Conservation (phyloP, 257 asterid species). For the Fraxinus quadrangulata region DNA sequence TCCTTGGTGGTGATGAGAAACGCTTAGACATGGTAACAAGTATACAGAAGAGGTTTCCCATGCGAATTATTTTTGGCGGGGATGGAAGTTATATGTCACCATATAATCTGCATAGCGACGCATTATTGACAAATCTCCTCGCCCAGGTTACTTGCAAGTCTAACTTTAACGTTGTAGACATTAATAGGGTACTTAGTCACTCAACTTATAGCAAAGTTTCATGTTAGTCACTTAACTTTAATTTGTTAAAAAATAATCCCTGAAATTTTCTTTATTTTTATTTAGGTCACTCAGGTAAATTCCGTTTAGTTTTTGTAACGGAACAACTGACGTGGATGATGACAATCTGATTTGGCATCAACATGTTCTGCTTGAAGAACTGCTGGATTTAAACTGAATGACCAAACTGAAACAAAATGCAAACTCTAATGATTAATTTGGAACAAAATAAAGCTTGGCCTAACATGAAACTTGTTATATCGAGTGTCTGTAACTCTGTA, state of each 20-base stretch:
- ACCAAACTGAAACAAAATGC: background rate
- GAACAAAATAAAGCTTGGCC: background rate
- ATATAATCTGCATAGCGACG: slow-evolving; percentile 75
- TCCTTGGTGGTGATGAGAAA: slow-evolving; percentile 97
- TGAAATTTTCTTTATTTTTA: background rate
- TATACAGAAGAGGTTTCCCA: slow-evolving; percentile 89
- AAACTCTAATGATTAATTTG: background rate
- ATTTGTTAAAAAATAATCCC: background rate
- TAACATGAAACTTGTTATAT: background rate
- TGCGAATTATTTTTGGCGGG: slow-evolving; percentile 90
- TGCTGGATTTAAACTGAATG: background rate
- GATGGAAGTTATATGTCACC: slow-evolving; percentile 97
- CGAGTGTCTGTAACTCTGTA: background rate
- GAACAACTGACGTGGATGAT: background rate
- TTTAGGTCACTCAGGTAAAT: background rate
- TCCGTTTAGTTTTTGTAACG: background rate
- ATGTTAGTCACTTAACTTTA: background rate
- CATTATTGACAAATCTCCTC: slow-evolving; percentile 84
- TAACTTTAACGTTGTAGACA: slow-evolving; percentile 11
- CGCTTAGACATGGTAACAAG: slow-evolving; percentile 83
- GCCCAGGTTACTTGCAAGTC: slow-evolving; percentile 68
- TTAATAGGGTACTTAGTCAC: background rate
- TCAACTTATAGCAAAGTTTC: background rate
- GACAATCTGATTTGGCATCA: background rate
- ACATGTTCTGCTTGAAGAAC: background rate